These are phyloP conservation scores for Cardamine occulta DNA, from an alignment of 345 rosid species.

Conservation along the genomic window DNA sequence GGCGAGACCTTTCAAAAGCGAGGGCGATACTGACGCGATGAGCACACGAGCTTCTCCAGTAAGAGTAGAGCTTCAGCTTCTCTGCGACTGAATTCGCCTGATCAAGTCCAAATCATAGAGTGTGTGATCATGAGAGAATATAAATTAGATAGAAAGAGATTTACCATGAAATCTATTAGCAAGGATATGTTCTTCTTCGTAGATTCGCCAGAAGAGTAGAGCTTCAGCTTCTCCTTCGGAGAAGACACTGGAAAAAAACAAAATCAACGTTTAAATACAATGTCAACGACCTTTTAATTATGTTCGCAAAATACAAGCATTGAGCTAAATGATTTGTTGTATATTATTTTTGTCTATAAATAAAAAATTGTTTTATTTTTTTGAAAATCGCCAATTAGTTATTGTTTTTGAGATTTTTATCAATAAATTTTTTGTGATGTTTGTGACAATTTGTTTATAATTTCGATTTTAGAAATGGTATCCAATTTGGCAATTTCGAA, in stretches of 20 bases:
- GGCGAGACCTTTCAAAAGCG: slow-evolving; percentile 65
- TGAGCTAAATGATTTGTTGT: too few relatives aligned
- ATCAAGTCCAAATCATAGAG: neutral
- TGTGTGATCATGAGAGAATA: slow-evolving; percentile 2
- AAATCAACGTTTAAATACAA: too few relatives aligned
- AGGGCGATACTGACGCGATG: slow-evolving; percentile 80
- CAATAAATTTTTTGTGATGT: too few relatives aligned
- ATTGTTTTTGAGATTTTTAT: too few relatives aligned
- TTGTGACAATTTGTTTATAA: neutral
- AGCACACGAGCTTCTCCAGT: slow-evolving; percentile 81
- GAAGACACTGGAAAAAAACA: neutral
- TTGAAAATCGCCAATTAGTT: too few relatives aligned
- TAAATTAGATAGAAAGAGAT: neutral
- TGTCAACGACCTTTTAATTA: too few relatives aligned
- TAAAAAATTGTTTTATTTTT: too few relatives aligned
- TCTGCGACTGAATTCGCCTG: slow-evolving; percentile 34
- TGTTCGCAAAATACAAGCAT: too few relatives aligned
- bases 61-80: slow-evolving; percentile 57
- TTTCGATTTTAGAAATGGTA: slow-evolving; percentile 67
- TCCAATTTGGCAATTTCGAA: slow-evolving; percentile 57
- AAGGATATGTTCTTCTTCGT: neutral
- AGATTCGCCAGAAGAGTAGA: neutral
- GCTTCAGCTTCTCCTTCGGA: slow-evolving; percentile 12
- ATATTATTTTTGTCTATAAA: too few relatives aligned
- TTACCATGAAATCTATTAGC: slow-evolving; percentile 8